A percentile compares a stretch with the other conserved stretches of the same genome.
Conservation (phyloP, 345 rosid species). For the Salix udensis region DNA sequence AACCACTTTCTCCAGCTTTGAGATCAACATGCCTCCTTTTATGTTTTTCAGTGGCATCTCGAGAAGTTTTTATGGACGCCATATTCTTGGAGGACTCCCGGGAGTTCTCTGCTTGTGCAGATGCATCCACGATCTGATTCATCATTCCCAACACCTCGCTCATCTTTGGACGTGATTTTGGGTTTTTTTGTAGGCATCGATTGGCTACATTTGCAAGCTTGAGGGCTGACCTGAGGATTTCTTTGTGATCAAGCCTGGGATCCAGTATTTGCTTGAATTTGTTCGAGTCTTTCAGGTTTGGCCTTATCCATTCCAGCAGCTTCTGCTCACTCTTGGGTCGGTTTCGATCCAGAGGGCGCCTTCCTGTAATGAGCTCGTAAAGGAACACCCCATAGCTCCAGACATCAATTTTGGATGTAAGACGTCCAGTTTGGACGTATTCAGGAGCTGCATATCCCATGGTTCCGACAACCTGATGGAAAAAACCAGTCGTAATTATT, state of each 20-base stretch:
- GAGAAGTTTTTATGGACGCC: slow-evolving; percentile 19
- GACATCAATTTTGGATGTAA: slow-evolving; percentile 78
- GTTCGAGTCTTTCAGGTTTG: slow-evolving; percentile 54
- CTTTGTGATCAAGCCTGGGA: slow-evolving; percentile 61
- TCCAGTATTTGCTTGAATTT: slow-evolving; percentile 60
- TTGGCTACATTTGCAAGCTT: slow-evolving; percentile 69
- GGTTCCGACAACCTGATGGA: slow-evolving; percentile 78
- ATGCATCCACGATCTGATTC: slow-evolving; percentile 42
- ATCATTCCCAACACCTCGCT: slow-evolving; percentile 80
- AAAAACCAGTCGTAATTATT: not conserved
- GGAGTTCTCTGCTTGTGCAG: slow-evolving; percentile 33
- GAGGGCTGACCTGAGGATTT: slow-evolving; percentile 42
- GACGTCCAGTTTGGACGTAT: slow-evolving; percentile 75
- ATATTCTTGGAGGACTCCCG: slow-evolving; percentile 39
- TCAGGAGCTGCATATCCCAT: slow-evolving; percentile 95
- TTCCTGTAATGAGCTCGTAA: slow-evolving; percentile 83
- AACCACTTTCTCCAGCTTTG: slow-evolving; percentile 38
- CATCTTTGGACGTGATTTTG: slow-evolving; percentile 85
- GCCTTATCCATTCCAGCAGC: slow-evolving; percentile 83
- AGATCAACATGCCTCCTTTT: slow-evolving; percentile 37
- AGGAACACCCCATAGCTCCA: slow-evolving; percentile 96
- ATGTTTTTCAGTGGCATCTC: slow-evolving; percentile 19
- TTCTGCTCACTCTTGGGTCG: slow-evolving; percentile 79
- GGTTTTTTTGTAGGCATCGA: slow-evolving; percentile 62
- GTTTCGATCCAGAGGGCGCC: slow-evolving; percentile 74